phyloP scores from a whole-genome alignment of 2,329 filamentous ascomycete genomes.

The Hypoxylon sp. region DNA sequence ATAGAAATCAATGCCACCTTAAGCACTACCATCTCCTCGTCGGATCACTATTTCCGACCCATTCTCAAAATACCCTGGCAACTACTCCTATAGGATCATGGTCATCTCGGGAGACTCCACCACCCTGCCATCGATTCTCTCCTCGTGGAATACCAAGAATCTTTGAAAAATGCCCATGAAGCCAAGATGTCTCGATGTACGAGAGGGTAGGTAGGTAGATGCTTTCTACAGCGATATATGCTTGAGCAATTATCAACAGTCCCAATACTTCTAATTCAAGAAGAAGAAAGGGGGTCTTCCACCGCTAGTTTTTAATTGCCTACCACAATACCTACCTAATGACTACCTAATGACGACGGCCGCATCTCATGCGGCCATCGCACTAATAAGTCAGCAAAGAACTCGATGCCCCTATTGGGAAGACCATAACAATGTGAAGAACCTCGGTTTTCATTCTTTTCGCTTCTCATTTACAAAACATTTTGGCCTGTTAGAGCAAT shows the following conservation, averaged over 20 bases:
- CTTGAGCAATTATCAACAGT: constrained; percentile 20
- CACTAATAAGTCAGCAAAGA: constrained; percentile 34
- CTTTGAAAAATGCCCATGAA: constrained; percentile 8
- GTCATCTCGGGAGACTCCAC: constrained; percentile 34
- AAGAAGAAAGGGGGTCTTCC: constrained; percentile 32
- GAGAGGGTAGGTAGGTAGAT: constrained; percentile 17
- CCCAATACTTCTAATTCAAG: constrained; percentile 12
- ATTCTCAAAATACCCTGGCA: not conserved
- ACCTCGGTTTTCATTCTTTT: constrained; percentile 15
- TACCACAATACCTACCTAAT: constrained; percentile 16
- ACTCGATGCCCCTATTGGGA: constrained; percentile 31
- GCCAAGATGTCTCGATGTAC: constrained; percentile 20
- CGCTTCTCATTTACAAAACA: constrained; percentile 28
- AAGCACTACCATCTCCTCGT: constrained; percentile 9
- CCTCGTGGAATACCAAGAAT: constrained; percentile 21
- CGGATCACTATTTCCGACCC: constrained; percentile 21
- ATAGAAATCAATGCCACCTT: constrained; percentile 24
- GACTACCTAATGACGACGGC: constrained; percentile 31
- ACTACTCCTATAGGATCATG: constrained; percentile 29
- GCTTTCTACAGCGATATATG: constrained; percentile 1
- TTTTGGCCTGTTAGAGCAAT: constrained; percentile 34
- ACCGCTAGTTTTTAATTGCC: constrained; percentile 41
- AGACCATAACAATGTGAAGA: constrained; percentile 23
- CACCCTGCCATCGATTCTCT: constrained; percentile 15
- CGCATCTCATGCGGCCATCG: constrained; percentile 38